phyloP scores from a whole-genome alignment of 441 rosid species.

The Geranium incanum region DNA sequence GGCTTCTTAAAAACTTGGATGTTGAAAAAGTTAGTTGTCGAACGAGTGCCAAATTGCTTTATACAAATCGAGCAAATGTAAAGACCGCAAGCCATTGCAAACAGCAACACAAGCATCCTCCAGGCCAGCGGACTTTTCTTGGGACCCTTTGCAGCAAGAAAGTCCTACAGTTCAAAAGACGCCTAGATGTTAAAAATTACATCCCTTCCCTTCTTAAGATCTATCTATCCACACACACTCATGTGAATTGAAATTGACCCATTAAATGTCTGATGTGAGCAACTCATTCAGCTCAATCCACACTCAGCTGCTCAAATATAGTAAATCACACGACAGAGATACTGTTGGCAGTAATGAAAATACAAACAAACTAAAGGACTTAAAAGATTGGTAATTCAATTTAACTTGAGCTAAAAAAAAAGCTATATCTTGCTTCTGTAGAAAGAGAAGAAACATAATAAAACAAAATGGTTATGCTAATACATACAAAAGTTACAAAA shows the following conservation, averaged over 20 bases:
- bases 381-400: not conserved
- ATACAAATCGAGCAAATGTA: conserved; percentile 60
- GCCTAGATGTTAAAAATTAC: conserved; percentile 7
- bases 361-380: not conserved
- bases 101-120: conserved; percentile 52
- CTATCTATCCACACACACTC: not conserved
- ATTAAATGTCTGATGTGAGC: not conserved
- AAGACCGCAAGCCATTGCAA: conserved; percentile 59
- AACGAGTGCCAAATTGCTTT: conserved; percentile 43
- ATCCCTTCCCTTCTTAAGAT: not conserved
- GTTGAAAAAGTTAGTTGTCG: conserved; percentile 34
- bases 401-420: not conserved
- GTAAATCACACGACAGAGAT: not conserved
- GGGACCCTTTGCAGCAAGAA: conserved; percentile 45
- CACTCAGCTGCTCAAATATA: too few relatives aligned
- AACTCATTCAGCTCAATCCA: not conserved
- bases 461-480: conserved; percentile 14
- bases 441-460: conserved; percentile 5
- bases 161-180: conserved; percentile 36
- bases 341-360: not conserved
- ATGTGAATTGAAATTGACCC: not conserved
- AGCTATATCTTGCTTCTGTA: not conserved
- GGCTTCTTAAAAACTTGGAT: conserved; percentile 42
- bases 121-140: conserved; percentile 58
- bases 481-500: conserved; percentile 17